Conservation (phyloP, 768 basidiomycete species). For the Lactifluus volemus region DNA sequence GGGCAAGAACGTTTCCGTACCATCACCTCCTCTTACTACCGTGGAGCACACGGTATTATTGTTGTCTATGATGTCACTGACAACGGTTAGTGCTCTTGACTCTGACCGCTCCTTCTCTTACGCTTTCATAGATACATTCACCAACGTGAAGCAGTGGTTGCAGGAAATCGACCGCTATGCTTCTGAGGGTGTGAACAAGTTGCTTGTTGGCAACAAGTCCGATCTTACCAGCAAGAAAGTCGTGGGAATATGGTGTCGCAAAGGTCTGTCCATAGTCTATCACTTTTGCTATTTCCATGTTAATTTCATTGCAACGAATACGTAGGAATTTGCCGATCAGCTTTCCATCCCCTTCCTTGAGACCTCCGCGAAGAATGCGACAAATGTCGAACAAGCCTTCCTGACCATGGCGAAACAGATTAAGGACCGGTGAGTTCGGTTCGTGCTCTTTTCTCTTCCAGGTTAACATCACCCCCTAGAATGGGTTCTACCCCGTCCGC, state of each 20-base stretch:
- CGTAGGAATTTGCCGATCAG: conserved; percentile 90
- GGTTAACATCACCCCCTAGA: conserved; percentile 30
- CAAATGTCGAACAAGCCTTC: conserved; percentile 99
- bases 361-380: conserved; percentile 98
- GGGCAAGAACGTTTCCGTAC: conserved; percentile 98
- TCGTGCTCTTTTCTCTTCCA: not conserved
- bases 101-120: conserved; percentile 4
- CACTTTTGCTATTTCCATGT: not conserved
- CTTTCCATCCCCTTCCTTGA: conserved; percentile 92
- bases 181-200: conserved; percentile 97
- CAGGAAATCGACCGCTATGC: conserved; percentile 94
- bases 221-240: conserved; percentile 97
- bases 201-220: conserved; percentile 97
- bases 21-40: conserved; percentile 99
- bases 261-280: conserved; percentile 42
- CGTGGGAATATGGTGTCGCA: conserved; percentile 79
- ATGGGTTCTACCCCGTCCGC: conserved; percentile 80
- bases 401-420: conserved; percentile 97
- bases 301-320: conserved; percentile 7
- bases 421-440: conserved; percentile 63
- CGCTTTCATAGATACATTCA: conserved; percentile 65
- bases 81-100: conserved; percentile 46
- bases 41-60: conserved; percentile 96
- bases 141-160: conserved; percentile 93
- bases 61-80: conserved; percentile 99